Percentiles rank a stretch among this genome's conserved stretches.
Evolutionary conservation across 2,329 filamentous ascomycete genomes (phyloP).

Genomic region (Monilinia laxa): DNA sequence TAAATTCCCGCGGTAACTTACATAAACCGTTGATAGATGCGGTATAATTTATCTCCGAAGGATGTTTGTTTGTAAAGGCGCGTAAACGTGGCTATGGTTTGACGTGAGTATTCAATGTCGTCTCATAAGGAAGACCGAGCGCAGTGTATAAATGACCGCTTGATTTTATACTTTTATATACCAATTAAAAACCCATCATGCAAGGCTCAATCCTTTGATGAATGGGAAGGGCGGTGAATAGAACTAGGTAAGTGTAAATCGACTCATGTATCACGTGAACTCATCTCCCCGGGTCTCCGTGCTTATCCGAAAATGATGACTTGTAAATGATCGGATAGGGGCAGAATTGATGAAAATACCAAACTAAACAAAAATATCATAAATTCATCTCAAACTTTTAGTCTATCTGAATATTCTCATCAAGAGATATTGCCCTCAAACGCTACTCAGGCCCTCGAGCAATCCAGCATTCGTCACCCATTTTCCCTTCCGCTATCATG

Average conservation of each 20-base stretch:
- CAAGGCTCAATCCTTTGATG: no score
- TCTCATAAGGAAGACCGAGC: conserved; percentile 9
- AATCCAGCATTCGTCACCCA: neutral
- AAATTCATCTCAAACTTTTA: neutral
- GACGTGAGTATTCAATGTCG: neutral
- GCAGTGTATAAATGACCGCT: neutral
- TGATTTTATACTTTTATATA: neutral
- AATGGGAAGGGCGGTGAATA: no score
- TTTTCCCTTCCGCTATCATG: neutral
- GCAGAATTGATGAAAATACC: neutral
- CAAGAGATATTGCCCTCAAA: neutral
- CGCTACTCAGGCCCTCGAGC: neutral
- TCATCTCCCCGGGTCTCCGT: neutral
- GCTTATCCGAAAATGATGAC: neutral
- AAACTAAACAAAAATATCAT: neutral
- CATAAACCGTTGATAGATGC: neutral
- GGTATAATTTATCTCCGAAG: neutral
- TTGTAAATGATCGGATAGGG: neutral
- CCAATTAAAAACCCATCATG: neutral
- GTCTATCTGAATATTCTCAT: neutral
- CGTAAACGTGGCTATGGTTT: neutral
- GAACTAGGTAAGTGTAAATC: no score
- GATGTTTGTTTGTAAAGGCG: neutral
- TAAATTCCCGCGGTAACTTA: neutral
- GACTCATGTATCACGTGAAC: neutral